Evolutionary conservation across 108 stramenopile species (phyloP).

Genomic region (Phaeodactylum tricornutum): DNA sequence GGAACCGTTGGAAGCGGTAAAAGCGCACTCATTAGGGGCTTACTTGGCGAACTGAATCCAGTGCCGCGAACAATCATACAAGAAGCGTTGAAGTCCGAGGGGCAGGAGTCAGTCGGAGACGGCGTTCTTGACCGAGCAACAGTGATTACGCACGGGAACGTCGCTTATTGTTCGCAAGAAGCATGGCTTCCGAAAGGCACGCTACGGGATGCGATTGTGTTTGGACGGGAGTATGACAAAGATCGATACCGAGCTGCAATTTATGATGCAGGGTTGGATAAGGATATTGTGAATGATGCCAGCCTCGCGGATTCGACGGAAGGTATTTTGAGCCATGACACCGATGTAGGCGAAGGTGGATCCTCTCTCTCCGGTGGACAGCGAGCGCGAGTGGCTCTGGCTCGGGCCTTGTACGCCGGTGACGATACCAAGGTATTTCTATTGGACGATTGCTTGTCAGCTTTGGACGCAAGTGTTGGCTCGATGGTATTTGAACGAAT

Average conservation of each 20-base stretch:
- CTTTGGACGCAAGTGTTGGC: constrained; percentile 66
- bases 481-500: constrained; percentile 60
- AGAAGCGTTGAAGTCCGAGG: neutral
- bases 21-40: constrained; percentile 55
- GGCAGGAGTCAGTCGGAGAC: constrained; percentile 13
- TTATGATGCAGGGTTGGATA: constrained; percentile 62
- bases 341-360: constrained; percentile 75
- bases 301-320: neutral
- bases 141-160: constrained; percentile 37
- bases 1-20: constrained; percentile 89
- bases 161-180: constrained; percentile 73
- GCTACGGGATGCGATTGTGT: constrained; percentile 66
- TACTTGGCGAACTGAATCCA: constrained; percentile 82
- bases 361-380: constrained; percentile 84
- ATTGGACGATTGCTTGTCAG: constrained; percentile 51
- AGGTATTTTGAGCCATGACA: constrained; percentile 44
- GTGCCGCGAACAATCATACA: constrained; percentile 42
- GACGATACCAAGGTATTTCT: constrained; percentile 46
- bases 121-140: constrained; percentile 35
- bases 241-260: constrained; percentile 44
- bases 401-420: constrained; percentile 51
- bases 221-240: constrained; percentile 73
- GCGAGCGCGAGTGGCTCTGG: constrained; percentile 84
- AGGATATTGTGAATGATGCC: constrained; percentile 31
- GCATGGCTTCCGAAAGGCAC: constrained; percentile 81